Evolutionary conservation across 169 alveolate genomes (phyloP), one percentile per base, ranked within the genome.

Genomic region (Babesia gibsoni): DNA sequence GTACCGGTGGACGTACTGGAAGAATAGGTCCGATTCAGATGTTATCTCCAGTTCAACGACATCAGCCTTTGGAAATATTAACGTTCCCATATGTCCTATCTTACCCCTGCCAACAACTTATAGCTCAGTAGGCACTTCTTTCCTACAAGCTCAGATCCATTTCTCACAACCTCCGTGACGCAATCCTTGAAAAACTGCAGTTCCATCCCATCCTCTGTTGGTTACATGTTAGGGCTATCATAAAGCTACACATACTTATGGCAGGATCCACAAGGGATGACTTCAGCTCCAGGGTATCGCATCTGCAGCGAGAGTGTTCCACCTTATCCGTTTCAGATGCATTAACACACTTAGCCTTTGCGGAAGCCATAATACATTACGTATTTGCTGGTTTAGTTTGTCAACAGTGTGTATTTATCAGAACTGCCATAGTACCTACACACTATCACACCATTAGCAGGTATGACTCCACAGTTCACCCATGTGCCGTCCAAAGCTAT

Each of bases 1-100:
- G n/a, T 50, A 66, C 77, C 67, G 29, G 27, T 66, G 77, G 16
- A 52, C 27, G 53, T 50, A 66, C 29, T 66, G 35, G 23, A 66
- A 66, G 66, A 66, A 66, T 14, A 66, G 45, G 18, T 66, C 77
- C 3, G 63, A 33, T 32, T 66, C 77, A 7, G 67, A 50, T 25
- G 65, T 66, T 0, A 66, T 49, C 49, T 66, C 67, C 54, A 66
- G 16, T 23, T 48, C 63, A 10, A 66, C 65, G 6, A 32, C 65
- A 25, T 50, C 65, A 10, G 58, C 37, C 72, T 61, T 43, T 20
- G 12, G 6, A 1, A 1, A 0, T n/a, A 5, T 2, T 16, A 20
- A 5, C 10, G 8, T 6, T 4, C 0, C 6, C 4, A 0, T 7
- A 7, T 14, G 43, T 45, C 8, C 16, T 22, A 23, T 29, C 59